Evolutionary conservation across 73 alveolate species (phyloP), one percentile per base, ranked within the genome.

Genomic region (Paramecium biaurelia): DNA sequence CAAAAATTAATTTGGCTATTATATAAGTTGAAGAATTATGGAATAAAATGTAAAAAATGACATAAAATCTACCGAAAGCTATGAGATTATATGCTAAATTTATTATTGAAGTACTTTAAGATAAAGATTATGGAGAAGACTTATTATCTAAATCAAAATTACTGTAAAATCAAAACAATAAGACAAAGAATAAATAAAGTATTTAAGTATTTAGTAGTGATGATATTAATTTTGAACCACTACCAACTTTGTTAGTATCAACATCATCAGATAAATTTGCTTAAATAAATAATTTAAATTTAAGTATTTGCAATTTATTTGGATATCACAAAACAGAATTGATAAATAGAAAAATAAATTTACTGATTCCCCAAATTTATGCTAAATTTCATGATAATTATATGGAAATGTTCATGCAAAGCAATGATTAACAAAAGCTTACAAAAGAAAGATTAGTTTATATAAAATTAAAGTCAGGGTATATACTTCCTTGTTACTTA

Each of bases 51-150:
- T 38, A 63, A 38, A 86, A 63, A 43, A 28, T 59, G 88, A 57
- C 93, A 5, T 38, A 37, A 63, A 59, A 57, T 37, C 24, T 86
- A n/a, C 93, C 93, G 34, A 86, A 86, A 18, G 87, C 87, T 12
- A 86, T 86, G 93, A 86, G 93, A 15, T 58, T 86, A 35, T 86
- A 63, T 86, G 93, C 79, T 8, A 86, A 86, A 67, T 86, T 63
- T 57, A 86, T 63, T 1, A 57, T 86, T 12, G 93, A 86, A 37
- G 93, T 86, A 41, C 76, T 86, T 0, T 21, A 86, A 41, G 93
- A 86, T 21, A 86, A 86, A 43, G 93, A 86, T 18, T 30, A 7
- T 37, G 93, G 93, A 14, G 84, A 63, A 14, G 76, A 63, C n/a
- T 26, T 63, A 63, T 63, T 63, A 26, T 56, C 34, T 4, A 28